Conservation (phyloP, 2,329 filamentous ascomycete species). For the Tolypocladium album region DNA sequence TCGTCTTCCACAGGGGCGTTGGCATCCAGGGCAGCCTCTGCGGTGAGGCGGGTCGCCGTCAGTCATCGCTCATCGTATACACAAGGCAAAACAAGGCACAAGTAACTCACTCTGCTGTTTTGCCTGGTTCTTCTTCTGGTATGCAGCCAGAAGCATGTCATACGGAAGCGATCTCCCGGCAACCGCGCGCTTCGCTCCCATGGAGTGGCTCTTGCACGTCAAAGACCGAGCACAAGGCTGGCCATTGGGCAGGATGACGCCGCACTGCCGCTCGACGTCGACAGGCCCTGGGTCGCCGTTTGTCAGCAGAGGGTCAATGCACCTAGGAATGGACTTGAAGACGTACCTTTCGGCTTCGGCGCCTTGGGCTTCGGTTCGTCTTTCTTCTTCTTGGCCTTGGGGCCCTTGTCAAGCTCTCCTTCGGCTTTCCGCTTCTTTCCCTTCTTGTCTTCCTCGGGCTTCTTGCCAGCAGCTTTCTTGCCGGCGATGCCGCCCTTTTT, state of each 20-base stretch:
- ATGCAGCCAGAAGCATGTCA: conserved; percentile 79
- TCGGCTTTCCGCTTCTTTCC: conserved; percentile 74
- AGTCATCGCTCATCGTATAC: neutral
- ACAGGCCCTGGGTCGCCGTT: conserved; percentile 51
- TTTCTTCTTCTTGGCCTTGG: conserved; percentile 90
- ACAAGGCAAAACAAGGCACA: neutral
- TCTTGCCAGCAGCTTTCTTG: conserved; percentile 60
- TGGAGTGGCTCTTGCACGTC: conserved; percentile 90
- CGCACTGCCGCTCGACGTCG: conserved; percentile 88
- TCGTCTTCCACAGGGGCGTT: conserved; percentile 85
- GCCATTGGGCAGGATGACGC: conserved; percentile 75
- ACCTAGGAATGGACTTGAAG: neutral
- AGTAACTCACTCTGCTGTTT: conserved; percentile 77
- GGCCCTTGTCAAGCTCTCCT: conserved; percentile 66
- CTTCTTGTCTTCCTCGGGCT: conserved; percentile 54
- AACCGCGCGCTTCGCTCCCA: conserved; percentile 86
- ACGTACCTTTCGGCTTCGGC: conserved; percentile 67
- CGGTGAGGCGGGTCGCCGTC: conserved; percentile 6
- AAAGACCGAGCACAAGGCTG: conserved; percentile 79
- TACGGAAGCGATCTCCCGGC: conserved; percentile 81
- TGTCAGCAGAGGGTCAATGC: neutral
- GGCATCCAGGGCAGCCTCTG: conserved; percentile 88
- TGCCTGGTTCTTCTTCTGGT: conserved; percentile 97
- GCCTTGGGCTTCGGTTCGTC: conserved; percentile 78
- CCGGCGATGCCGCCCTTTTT: conserved; percentile 29